These are phyloP conservation scores for Orbilia javanica DNA, from an alignment of 2,329 filamentous ascomycete genomes.

Conservation along the genomic window DNA sequence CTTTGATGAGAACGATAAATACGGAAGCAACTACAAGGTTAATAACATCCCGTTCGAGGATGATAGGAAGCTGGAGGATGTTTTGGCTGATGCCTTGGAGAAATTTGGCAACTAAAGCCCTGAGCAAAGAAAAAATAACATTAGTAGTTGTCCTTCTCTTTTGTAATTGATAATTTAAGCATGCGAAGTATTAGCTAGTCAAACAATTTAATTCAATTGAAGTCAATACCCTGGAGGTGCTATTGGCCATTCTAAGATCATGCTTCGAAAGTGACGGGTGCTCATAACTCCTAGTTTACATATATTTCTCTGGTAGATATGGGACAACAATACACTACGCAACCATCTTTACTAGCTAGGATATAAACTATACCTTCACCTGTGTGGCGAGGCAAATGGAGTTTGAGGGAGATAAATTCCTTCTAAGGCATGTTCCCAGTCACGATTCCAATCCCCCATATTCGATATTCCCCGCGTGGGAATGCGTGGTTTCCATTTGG, in stretches of 20 bases:
- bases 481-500: constrained; percentile 22
- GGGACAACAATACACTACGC: no score
- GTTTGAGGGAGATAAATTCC: constrained; percentile 46
- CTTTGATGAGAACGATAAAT: constrained; percentile 45
- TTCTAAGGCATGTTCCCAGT: background rate
- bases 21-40: constrained; percentile 21
- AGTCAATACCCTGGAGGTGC: no score
- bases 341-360: no score
- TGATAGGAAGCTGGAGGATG: constrained; percentile 38
- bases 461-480: constrained; percentile 15
- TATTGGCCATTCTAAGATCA: no score
- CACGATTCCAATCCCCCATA: no score
- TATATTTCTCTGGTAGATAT: no score
- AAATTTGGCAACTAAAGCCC: background rate
- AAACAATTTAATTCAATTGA: background rate
- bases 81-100: constrained; percentile 27
- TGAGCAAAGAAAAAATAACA: background rate
- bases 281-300: no score
- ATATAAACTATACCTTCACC: no score
- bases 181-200: background rate
- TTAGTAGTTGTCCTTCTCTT: background rate
- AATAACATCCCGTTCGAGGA: constrained; percentile 40
- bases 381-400: constrained; percentile 12
- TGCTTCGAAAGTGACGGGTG: no score
- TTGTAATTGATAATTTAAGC: background rate